phyloP scores from a whole-genome alignment of 805 yeast species.

The Yarrowia divulgata region DNA sequence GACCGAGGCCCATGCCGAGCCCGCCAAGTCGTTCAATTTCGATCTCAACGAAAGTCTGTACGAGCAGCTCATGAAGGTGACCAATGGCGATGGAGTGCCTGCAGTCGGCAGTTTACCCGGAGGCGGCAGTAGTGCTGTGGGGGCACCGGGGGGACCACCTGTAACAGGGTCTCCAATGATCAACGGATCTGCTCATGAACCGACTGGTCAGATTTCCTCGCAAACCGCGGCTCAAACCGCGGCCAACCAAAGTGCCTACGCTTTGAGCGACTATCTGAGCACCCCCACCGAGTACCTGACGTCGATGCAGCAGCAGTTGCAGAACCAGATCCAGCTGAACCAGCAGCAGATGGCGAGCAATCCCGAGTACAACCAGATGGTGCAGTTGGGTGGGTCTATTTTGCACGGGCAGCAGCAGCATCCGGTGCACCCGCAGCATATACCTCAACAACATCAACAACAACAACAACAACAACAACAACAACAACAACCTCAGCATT shows the following conservation, averaged over 20 bases:
- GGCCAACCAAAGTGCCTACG: constrained; percentile 28
- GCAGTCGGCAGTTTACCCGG: constrained; percentile 11
- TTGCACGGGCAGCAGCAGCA: constrained; percentile 20
- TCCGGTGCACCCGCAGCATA: neutral
- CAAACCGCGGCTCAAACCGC: constrained; percentile 18
- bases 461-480: constrained; percentile 1
- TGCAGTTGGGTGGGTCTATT: constrained; percentile 23
- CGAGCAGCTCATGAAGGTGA: constrained; percentile 48
- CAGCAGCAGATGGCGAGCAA: constrained; percentile 34
- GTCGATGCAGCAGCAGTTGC: constrained; percentile 37
- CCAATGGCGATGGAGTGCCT: constrained; percentile 6
- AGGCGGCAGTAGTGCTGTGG: neutral
- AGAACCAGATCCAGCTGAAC: constrained; percentile 29
- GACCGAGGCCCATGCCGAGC: constrained; percentile 74
- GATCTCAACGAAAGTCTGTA: constrained; percentile 55
- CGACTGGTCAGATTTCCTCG: constrained; percentile 21
- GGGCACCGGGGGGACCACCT: too few species aligned
- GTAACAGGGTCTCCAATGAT: too few species aligned
- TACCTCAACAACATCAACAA: neutral
- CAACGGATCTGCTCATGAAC: neutral
- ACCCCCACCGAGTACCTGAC: constrained; percentile 39
- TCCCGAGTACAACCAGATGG: constrained; percentile 32
- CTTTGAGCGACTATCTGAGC: constrained; percentile 37
- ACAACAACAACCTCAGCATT: neutral
- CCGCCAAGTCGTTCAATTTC: constrained; percentile 77